phyloP scores from a whole-genome alignment of 2,329 filamentous ascomycete species.

The Sporothrix euskadiensis region DNA sequence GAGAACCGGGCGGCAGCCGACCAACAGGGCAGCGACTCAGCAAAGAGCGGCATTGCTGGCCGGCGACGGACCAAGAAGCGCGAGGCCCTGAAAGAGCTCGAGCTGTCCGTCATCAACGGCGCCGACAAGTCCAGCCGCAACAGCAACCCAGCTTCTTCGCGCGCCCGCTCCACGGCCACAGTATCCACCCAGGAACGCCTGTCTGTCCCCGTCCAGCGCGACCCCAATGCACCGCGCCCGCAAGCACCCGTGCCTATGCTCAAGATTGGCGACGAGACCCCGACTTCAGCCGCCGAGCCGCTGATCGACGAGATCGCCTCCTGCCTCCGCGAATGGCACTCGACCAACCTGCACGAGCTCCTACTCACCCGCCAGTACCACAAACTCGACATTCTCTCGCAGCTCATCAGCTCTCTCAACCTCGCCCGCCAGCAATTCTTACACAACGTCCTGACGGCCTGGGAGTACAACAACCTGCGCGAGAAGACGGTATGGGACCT shows the following conservation, averaged over 20 bases:
- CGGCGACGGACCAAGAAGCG: conserved; percentile 42
- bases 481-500: conserved; percentile 95
- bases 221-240: conserved; percentile 71
- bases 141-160: conserved; percentile 6
- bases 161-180: conserved; percentile 19
- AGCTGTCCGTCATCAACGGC: conserved; percentile 32
- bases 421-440: conserved; percentile 83
- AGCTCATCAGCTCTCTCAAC: conserved; percentile 79
- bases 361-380: conserved; percentile 80
- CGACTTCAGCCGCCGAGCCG: conserved; percentile 83
- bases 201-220: conserved; percentile 55
- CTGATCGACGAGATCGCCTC: conserved; percentile 97
- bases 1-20: conserved; percentile 33
- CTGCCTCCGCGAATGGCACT: conserved; percentile 96
- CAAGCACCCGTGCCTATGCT: conserved; percentile 94
- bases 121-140: conserved; percentile 5
- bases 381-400: conserved; percentile 76
- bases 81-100: conserved; percentile 32
- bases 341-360: conserved; percentile 90
- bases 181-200: conserved; percentile 43
- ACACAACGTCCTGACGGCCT: conserved; percentile 86
- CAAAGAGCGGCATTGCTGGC: conserved; percentile 53
- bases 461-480: conserved; percentile 77
- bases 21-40: conserved; percentile 51
- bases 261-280: conserved; percentile 95